These are phyloP conservation scores for Yamadazyma atlantica DNA, from an alignment of 1,139 yeast genomes.

Conservation along the genomic window DNA sequence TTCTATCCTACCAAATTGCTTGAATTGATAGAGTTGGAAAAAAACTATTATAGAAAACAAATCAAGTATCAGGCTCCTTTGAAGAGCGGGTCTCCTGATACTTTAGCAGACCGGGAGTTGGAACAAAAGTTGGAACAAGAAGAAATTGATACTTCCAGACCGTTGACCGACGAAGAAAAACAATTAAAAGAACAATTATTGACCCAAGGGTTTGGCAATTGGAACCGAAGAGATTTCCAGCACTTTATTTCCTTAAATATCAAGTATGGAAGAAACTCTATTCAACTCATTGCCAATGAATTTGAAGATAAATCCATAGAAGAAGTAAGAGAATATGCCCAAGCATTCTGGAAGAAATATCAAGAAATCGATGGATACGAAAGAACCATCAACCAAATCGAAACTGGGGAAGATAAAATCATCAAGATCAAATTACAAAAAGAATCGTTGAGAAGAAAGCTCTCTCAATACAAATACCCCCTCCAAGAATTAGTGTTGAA, in stretches of 20 bases:
- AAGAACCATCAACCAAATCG: slow-evolving; percentile 62
- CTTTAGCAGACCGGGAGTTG: slow-evolving; percentile 44
- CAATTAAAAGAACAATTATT: slow-evolving; percentile 53
- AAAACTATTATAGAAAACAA: slow-evolving; percentile 55
- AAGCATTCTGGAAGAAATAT: slow-evolving; percentile 65
- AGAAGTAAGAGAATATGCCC: slow-evolving; percentile 65
- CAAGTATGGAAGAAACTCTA: slow-evolving; percentile 68
- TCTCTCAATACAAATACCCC: slow-evolving; percentile 61
- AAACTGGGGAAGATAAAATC: slow-evolving; percentile 73
- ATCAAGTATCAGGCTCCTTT: slow-evolving; percentile 51
- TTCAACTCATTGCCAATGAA: slow-evolving; percentile 60
- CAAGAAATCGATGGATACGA: slow-evolving; percentile 73
- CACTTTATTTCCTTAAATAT: slow-evolving; percentile 61
- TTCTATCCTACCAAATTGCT: slow-evolving; percentile 62
- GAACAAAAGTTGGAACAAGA: slow-evolving; percentile 60
- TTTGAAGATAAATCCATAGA: slow-evolving; percentile 66
- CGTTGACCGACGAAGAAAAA: slow-evolving; percentile 69
- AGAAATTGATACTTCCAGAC: slow-evolving; percentile 62
- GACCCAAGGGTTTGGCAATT: slow-evolving; percentile 58
- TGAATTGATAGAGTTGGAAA: slow-evolving; percentile 66
- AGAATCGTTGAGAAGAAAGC: slow-evolving; percentile 64
- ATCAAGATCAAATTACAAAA: slow-evolving; percentile 58
- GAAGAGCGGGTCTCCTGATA: slow-evolving; percentile 40
- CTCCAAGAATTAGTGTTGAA: slow-evolving; percentile 61
- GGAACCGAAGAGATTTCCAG: slow-evolving; percentile 74